phyloP scores from a whole-genome alignment of 2,329 filamentous ascomycete genomes.

The Chaetomium sp. region DNA sequence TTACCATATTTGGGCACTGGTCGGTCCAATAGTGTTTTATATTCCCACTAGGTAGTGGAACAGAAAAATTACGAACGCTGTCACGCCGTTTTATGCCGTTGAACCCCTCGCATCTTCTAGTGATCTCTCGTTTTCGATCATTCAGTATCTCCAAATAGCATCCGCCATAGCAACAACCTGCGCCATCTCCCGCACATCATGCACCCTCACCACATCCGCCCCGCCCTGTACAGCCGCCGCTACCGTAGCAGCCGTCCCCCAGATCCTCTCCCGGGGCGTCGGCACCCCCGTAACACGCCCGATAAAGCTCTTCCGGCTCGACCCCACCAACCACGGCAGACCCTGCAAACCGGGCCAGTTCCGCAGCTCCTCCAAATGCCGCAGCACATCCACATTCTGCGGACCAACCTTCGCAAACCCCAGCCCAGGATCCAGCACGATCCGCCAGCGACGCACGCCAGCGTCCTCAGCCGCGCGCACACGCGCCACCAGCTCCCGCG shows the following conservation, averaged over 20 bases:
- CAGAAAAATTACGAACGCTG: background rate
- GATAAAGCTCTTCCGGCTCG: slow-evolving; percentile 85
- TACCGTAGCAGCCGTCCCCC: slow-evolving; percentile 85
- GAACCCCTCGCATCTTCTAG: no score
- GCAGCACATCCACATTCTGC: slow-evolving; percentile 77
- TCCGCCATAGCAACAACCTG: slow-evolving; percentile 82
- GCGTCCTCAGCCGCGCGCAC: slow-evolving; percentile 69
- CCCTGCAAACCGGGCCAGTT: slow-evolving; percentile 58
- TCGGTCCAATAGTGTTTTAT: no score
- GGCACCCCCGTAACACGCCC: slow-evolving; percentile 72
- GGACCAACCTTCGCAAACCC: slow-evolving; percentile 81
- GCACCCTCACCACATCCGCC: slow-evolving; percentile 85
- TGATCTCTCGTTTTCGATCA: background rate
- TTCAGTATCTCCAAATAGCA: slow-evolving; percentile 68
- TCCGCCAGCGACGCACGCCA: slow-evolving; percentile 85
- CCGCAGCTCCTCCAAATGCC: slow-evolving; percentile 58
- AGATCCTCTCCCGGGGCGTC: slow-evolving; percentile 62
- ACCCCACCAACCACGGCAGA: slow-evolving; percentile 83
- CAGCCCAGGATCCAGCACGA: slow-evolving; percentile 87
- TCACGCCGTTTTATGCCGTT: no score
- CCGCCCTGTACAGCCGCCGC: slow-evolving; percentile 79
- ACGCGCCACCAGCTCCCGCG: slow-evolving; percentile 60
- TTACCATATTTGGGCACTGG: no score
- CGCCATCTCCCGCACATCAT: slow-evolving; percentile 82
- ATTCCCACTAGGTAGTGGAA: background rate